Evolutionary conservation across 1,139 yeast genomes (phyloP).

Genomic region (Diutina catenulata): DNA sequence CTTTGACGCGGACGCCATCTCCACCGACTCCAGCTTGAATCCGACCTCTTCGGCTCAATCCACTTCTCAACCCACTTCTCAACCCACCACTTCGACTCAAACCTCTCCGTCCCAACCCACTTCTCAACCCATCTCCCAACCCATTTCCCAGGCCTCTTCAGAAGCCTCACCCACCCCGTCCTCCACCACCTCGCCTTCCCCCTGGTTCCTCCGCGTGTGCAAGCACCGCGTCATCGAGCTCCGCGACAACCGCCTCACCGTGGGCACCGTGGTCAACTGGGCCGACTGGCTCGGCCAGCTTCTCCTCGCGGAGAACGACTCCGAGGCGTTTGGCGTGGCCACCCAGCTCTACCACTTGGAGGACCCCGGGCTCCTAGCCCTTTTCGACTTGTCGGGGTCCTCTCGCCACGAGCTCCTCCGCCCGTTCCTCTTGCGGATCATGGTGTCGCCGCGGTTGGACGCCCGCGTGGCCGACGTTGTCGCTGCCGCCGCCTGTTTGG

Average conservation of each 20-base stretch:
- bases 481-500: not conserved
- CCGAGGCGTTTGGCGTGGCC: slow-evolving; percentile 3
- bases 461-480: not conserved
- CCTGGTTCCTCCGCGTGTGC: not conserved
- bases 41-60: too few species aligned
- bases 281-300: slow-evolving; percentile 5
- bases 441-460: not conserved
- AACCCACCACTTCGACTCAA: too few species aligned
- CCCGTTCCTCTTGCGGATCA: not conserved
- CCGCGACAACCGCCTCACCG: not conserved
- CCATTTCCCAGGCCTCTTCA: too few species aligned
- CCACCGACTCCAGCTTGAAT: too few species aligned
- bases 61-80: too few species aligned
- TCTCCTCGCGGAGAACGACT: not conserved
- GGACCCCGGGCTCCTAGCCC: not conserved
- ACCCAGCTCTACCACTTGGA: not conserved
- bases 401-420: not conserved
- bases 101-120: too few species aligned
- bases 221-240: not conserved
- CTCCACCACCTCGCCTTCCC: too few species aligned
- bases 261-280: slow-evolving; percentile 1
- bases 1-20: too few species aligned
- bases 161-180: too few species aligned
- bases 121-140: too few species aligned
- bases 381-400: not conserved